Percentiles rank a stretch among this genome's conserved stretches.
phyloP scores from a whole-genome alignment of 139 green algal species.

The Chlamydomonas incerta region DNA sequence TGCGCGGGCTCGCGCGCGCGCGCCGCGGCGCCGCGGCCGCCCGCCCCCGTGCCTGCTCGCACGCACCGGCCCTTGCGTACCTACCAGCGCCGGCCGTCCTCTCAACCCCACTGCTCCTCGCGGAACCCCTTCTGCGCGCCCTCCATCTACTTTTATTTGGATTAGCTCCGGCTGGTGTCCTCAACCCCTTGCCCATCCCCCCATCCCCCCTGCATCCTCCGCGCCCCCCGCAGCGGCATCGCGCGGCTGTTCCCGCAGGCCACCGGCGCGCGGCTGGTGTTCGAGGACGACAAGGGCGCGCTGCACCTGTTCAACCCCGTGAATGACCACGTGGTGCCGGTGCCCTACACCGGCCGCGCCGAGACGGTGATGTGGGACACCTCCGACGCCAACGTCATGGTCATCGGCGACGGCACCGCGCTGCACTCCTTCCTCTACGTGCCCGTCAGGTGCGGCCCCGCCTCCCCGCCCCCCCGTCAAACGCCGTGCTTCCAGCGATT shows the following conservation, averaged over 20 bases:
- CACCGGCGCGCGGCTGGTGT: constrained; percentile 68
- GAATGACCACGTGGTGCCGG: constrained; percentile 68
- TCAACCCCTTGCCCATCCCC: too few relatives aligned
- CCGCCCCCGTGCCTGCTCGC: too few relatives aligned
- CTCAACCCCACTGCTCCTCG: too few relatives aligned
- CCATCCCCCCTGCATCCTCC: too few relatives aligned
- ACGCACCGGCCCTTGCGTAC: too few relatives aligned
- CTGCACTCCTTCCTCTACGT: constrained; percentile 65
- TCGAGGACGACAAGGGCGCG: constrained; percentile 65
- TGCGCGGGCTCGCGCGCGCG: background rate
- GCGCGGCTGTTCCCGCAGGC: constrained; percentile 65
- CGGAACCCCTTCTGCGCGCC: too few relatives aligned
- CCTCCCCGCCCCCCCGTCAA: too few relatives aligned
- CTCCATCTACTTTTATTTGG: too few relatives aligned
- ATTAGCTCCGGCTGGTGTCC: too few relatives aligned
- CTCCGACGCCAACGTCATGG: constrained; percentile 67
- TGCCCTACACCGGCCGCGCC: constrained; percentile 45
- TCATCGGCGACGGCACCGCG: constrained; percentile 51
- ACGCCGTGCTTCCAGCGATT: too few relatives aligned
- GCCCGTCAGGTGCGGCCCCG: constrained; percentile 38
- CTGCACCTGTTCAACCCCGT: constrained; percentile 77
- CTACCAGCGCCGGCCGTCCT: too few relatives aligned
- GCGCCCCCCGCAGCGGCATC: constrained; percentile 60
- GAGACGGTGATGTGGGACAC: constrained; percentile 77
- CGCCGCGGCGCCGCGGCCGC: background rate